These are phyloP conservation scores for Colletotrichum tabaci DNA, from an alignment of 2,329 filamentous ascomycete genomes.

Conservation along the genomic window DNA sequence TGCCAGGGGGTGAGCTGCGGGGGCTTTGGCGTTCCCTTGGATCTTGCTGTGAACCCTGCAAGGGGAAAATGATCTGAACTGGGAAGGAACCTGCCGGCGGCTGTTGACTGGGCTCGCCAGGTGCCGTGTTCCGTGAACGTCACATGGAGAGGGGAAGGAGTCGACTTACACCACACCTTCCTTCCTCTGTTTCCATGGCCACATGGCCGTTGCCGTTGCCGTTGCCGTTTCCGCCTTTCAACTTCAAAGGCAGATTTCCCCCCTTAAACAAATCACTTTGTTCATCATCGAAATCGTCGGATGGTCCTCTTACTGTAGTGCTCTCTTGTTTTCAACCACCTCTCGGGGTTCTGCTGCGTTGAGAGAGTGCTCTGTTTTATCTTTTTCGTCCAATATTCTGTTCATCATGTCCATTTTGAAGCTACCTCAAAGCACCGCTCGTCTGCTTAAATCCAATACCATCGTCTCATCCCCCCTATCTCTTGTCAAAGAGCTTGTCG, in stretches of 20 bases:
- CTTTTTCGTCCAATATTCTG: background rate
- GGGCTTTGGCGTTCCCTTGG: conserved; percentile 18
- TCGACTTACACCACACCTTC: background rate
- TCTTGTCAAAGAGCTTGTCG: conserved; percentile 82
- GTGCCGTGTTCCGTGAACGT: background rate
- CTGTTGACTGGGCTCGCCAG: conserved; percentile 9
- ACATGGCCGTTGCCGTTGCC: conserved; percentile 19
- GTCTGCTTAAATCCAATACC: conserved; percentile 73
- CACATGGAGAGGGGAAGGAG: background rate
- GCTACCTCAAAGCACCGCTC: conserved; percentile 64
- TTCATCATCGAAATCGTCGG: background rate
- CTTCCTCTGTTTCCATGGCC: background rate
- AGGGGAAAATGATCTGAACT: background rate
- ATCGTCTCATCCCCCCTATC: conserved; percentile 72
- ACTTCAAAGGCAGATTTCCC: background rate
- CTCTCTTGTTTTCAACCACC: background rate
- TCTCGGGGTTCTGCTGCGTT: background rate
- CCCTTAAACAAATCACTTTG: background rate
- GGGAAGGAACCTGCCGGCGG: conserved; percentile 1
- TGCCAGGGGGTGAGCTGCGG: conserved; percentile 31
- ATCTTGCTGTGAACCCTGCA: conserved; percentile 32
- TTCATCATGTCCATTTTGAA: conserved; percentile 64
- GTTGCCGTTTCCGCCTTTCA: conserved; percentile 2
- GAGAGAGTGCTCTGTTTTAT: background rate
- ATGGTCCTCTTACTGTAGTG: background rate